Conservation (phyloP, 139 green algal genomes). For the Haematococcus sp. region DNA sequence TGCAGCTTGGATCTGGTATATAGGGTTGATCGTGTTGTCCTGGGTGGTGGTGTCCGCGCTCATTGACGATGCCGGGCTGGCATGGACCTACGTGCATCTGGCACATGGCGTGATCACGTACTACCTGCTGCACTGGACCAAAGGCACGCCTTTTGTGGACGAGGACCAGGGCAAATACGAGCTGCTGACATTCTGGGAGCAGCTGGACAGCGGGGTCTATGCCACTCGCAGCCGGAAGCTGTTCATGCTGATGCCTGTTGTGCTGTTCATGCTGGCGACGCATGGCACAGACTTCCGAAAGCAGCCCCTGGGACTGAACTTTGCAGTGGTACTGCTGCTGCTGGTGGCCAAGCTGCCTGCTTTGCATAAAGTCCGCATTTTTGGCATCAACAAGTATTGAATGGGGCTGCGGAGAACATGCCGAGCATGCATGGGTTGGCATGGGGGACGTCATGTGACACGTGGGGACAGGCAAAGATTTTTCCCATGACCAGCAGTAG, state of each 20-base stretch:
- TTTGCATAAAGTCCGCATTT: constrained; percentile 73
- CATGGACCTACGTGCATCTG: constrained; percentile 89
- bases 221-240: constrained; percentile 86
- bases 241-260: constrained; percentile 78
- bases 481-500: neutral
- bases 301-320: constrained; percentile 84
- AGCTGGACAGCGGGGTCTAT: constrained; percentile 58
- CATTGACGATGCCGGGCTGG: constrained; percentile 71
- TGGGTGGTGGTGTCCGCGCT: constrained; percentile 71
- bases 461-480: neutral
- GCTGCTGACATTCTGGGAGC: constrained; percentile 90
- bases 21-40: constrained; percentile 56
- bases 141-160: constrained; percentile 68
- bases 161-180: constrained; percentile 85
- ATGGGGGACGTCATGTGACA: neutral
- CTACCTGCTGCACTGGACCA: constrained; percentile 87
- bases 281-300: constrained; percentile 80
- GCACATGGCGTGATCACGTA: constrained; percentile 78
- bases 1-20: constrained; percentile 80
- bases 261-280: constrained; percentile 81
- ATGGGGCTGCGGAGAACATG: neutral
- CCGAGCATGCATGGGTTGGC: neutral
- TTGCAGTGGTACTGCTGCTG: constrained; percentile 75
- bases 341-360: constrained; percentile 81
- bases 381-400: constrained; percentile 54